Percentiles rank a stretch among this genome's conserved stretches.
Conservation (phyloP, 768 basidiomycete species). For the Boletus sensibilis region DNA sequence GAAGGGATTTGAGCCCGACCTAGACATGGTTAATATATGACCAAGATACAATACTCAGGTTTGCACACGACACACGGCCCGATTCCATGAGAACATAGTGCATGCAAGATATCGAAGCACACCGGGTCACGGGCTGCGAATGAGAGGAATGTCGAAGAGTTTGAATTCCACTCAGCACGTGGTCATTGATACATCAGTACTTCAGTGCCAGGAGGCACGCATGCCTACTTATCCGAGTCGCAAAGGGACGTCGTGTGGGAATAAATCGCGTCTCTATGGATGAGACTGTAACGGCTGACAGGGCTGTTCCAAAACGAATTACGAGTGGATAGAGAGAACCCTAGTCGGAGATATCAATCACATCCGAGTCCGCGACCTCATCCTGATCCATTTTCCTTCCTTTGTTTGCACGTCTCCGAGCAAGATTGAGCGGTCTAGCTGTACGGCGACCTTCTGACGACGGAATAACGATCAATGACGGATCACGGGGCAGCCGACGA, state of each 20-base stretch:
- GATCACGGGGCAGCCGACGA: conserved; percentile 17
- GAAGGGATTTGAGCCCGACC: not conserved
- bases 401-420: conserved; percentile 9
- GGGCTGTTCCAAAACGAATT: not conserved
- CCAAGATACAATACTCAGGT: not conserved
- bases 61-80: conserved; percentile 1
- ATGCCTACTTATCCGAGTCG: too few species aligned
- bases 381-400: conserved; percentile 28
- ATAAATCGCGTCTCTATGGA: too few species aligned
- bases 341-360: conserved; percentile 55
- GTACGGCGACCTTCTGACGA: conserved; percentile 8
- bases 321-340: not conserved
- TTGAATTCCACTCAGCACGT: not conserved
- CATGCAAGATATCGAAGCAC: not conserved
- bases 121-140: not conserved
- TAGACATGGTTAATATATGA: not conserved
- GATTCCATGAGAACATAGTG: not conserved
- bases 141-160: not conserved
- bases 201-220: too few species aligned
- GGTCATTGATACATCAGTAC: too few species aligned
- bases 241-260: too few species aligned
- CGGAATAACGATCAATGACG: conserved; percentile 24
- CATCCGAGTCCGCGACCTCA: conserved; percentile 40
- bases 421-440: not conserved
- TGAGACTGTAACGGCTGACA: not conserved